Base-by-base conservation (phyloP, 352 stramenopile genomes). In the Globisporangium megalacanthum region DNA sequence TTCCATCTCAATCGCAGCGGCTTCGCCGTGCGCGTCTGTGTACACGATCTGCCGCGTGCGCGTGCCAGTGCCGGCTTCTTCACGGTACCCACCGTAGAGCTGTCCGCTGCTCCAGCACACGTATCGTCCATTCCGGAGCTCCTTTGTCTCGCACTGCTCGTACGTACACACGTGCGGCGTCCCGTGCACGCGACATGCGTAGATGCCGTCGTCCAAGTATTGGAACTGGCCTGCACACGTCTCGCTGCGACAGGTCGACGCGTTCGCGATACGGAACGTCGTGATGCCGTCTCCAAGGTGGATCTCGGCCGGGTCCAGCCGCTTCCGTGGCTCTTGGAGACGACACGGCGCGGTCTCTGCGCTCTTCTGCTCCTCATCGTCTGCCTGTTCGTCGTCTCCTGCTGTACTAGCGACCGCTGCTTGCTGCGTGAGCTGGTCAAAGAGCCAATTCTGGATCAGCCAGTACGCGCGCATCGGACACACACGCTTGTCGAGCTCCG, bases 401-500 rank as follows among this genome's bases (percentile, higher is more conserved):
- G 45, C 19, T 1, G 10, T 29, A 14, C n/a, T 33, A 39, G n/a
- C 22, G 50, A 20, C 29, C 31, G 49, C 20, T 25, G 58, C 54
- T 42, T 62, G 54, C 48, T 67, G 41, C 25, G 25, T 29, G 35
- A 91, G 54, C 49, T 86, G 70, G 49, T 92, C 82, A 37, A 86
- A 89, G 39, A 92, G 49, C 82, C 82, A 92, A 49, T 86, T 89
- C 49, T 92, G 82, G 31, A 92, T 68, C 2, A 92, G 66, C 82
- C 79, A 89, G 53, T 81, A 89, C 11, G 82, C 82, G 46, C 82
- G 73, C 73, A 92, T 83, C 0, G 55, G 58, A 45, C 82, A 92
- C 49, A 92, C 82, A 33, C 80, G 77, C 29, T 71, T 67, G 60
- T 92, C 79, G 15, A 86, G 61, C 48, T 86, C 77, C 0, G 76